Percentiles rank a stretch among this genome's conserved stretches.
phyloP scores from a whole-genome alignment of 2,329 filamentous ascomycete species.

The Fusarium humuli region DNA sequence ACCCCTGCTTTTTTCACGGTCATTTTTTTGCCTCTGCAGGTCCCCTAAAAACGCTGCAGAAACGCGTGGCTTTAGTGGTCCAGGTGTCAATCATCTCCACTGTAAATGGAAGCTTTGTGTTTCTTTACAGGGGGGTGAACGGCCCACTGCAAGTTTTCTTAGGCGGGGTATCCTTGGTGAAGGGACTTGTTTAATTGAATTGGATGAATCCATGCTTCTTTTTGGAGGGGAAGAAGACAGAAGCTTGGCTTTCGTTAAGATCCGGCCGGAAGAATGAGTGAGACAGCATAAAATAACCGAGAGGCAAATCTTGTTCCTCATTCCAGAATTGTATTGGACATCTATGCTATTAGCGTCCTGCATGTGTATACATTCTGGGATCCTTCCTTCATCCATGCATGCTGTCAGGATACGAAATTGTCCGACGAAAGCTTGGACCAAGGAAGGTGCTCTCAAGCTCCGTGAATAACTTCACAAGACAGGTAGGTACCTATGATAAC shows the following conservation, averaged over 20 bases:
- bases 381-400: background rate
- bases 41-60: slow-evolving; percentile 25
- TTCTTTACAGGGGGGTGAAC: slow-evolving; percentile 32
- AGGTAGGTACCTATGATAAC: background rate
- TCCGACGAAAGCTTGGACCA: slow-evolving; percentile 2
- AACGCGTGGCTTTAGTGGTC: slow-evolving; percentile 31
- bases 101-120: slow-evolving; percentile 29
- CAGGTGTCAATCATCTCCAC: slow-evolving; percentile 30
- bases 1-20: slow-evolving; percentile 38
- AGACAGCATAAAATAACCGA: background rate
- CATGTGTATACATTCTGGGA: background rate
- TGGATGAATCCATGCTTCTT: background rate
- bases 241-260: background rate
- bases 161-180: slow-evolving; percentile 36
- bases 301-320: background rate
- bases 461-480: background rate
- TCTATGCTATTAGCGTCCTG: background rate
- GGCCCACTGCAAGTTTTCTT: slow-evolving; percentile 20
- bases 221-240: background rate
- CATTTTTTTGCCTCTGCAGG: slow-evolving; percentile 28
- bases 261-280: background rate
- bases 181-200: slow-evolving; percentile 34
- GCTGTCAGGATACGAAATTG: slow-evolving; percentile 1
- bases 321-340: background rate
- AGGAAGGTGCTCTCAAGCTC: background rate